Evolutionary conservation across 441 rosid genomes (phyloP), one percentile per base, ranked within the genome.

Genomic region (Gossypium trilobum): DNA sequence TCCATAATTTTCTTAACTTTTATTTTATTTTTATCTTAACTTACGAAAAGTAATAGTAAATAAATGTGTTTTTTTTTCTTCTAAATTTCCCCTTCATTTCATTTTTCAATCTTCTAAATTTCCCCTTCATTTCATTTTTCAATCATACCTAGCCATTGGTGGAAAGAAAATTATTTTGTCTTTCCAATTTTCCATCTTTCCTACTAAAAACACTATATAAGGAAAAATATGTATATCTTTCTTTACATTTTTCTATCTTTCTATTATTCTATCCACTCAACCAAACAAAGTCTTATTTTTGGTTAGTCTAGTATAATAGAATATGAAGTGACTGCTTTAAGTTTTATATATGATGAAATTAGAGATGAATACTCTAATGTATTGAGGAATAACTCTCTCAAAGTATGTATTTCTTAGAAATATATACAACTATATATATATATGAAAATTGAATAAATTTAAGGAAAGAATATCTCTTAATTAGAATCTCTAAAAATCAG

Each of bases 281-380:
- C 10, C 57, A 16, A 52, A 20, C 22, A 52, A 52, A 16, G 57
- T 22, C 57, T 16, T 52, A 5, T 39, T 36, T 17, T 5, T 39
- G 51, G 48, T 39, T n/a, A 10, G 4, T 64, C 52, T 42, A 42
- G 5, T 39, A 17, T 63, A 39, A 39, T 39, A 19, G 14, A 23
- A 33, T 61, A 61, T 31, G 66, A 61, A 61, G 46, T 61, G 66
- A 14, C 23, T 61, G 48, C 46, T 60, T 60, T 61, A 61, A 14
- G 48, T 33, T 33, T 33, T 33, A 33, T 33, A 33, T 0, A 31
- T 27, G 29, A 27, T 29, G 33, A 29, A 29, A 29, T 29, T 4
- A 29, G 33, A 29, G 33, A 29, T 29, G 33, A 29, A 4, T 29
- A 29, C 31, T 27, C 5, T 27, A 27, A 27, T 4, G 5, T 27